Evolutionary conservation across 805 yeast genomes (phyloP).

Genomic region (Yamadazyma olivae): DNA sequence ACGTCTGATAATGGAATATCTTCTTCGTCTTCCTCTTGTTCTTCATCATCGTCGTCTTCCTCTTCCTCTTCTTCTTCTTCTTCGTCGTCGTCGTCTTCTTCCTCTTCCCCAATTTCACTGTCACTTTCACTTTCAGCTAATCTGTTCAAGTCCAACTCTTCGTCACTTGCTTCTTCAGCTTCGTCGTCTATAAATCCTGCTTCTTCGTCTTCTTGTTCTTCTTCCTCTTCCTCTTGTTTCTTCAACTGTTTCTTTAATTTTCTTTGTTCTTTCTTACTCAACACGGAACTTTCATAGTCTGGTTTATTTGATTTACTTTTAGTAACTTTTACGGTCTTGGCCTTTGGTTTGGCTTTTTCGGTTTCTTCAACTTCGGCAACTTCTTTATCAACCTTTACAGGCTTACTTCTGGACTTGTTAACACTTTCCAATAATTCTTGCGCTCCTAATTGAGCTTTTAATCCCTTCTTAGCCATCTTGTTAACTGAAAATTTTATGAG

Average conservation of each 20-base stretch:
- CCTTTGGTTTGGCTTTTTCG: conserved; percentile 10
- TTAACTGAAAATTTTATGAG: conserved; percentile 8
- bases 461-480: conserved; percentile 27
- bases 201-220: conserved; percentile 34
- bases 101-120: conserved; percentile 41
- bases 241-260: conserved; percentile 47
- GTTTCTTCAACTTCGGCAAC: conserved; percentile 8
- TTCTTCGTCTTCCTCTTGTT: conserved; percentile 54
- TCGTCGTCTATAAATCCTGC: conserved; percentile 19
- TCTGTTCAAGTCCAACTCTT: conserved; percentile 44
- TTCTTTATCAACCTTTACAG: conserved; percentile 13
- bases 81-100: conserved; percentile 46
- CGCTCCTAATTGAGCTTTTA: conserved; percentile 30
- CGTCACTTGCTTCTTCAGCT: conserved; percentile 37
- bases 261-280: conserved; percentile 66
- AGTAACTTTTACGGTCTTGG: conserved; percentile 9
- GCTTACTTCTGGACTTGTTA: conserved; percentile 23
- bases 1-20: conserved; percentile 85
- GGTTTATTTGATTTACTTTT: conserved; percentile 14
- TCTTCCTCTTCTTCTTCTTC: conserved; percentile 51
- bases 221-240: conserved; percentile 28
- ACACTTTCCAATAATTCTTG: conserved; percentile 21
- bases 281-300: conserved; percentile 46
- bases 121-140: conserved; percentile 55
- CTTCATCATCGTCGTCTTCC: conserved; percentile 48